Evolutionary conservation across 345 rosid species (phyloP), one percentile per base, ranked within the genome.

Genomic region (Salix caprea): DNA sequence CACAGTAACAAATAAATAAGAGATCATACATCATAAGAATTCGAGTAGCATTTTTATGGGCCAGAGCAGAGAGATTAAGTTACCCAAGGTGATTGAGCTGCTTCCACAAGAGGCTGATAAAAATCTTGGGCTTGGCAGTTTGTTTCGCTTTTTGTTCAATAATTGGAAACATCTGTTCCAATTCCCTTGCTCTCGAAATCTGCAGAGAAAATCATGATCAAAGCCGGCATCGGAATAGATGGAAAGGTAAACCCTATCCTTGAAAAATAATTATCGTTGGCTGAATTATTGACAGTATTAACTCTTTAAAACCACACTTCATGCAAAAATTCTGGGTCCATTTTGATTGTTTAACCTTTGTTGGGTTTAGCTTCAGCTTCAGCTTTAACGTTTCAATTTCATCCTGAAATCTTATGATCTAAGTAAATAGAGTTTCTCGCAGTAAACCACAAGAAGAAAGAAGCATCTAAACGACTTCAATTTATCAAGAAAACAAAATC

Each of bases 71-170:
- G 32, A 66, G 32, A 66, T 12, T 11, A 42, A 42, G 36, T 69
- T 87, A 92, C 99, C 96, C 98, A 12, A 93, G 80, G 83, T 96
- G 99, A 84, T 79, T 87, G 71, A 96, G 96, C 70, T 93, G 99
- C 85, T 93, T 93, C 99, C 99, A 93, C 58, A 93, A n/a, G 46
- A 92, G 91, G 72, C 89, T 86, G 32, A 87, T 72, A 72, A 88
- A 96, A 46, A 88, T 88, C 81, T 89, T 91, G 0, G 93, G 91
- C 82, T 90, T 92, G 16, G 90, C 80, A 13, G 90, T 91, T 48
- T 89, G 85, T 76, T 87, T 88, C 5, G 97, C 97, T 77, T 85
- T 89, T 2, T 90, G 96, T 61, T 96, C 90, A 54, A 88, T 74
- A 42, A 90, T 56, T 6, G 97, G 97, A 69, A 96, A 93, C 89